Conservation (phyloP, 352 stramenopile species). For the Phytophthora europaea region DNA sequence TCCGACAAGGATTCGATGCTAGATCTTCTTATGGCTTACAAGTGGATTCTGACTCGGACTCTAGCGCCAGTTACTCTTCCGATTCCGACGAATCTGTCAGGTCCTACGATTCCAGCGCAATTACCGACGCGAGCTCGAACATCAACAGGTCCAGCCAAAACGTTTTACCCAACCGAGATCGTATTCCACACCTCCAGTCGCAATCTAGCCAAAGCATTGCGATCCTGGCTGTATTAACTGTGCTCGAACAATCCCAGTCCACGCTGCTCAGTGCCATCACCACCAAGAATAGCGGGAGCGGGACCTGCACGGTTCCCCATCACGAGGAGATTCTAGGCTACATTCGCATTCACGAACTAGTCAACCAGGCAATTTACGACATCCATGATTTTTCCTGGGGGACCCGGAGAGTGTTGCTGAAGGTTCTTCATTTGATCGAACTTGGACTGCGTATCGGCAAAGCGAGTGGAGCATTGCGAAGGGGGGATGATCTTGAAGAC, state of each 20-base stretch:
- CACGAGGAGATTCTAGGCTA: conserved; percentile 43
- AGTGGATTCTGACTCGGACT: conserved; percentile 35
- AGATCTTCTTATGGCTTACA: conserved; percentile 19
- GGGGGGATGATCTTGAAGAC: neutral
- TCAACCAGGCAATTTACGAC: conserved; percentile 43
- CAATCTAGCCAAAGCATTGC: conserved; percentile 42
- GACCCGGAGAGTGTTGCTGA: conserved; percentile 48
- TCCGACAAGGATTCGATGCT: conserved; percentile 45
- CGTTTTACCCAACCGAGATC: conserved; percentile 9
- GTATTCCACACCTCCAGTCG: conserved; percentile 53
- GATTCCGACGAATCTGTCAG: conserved; percentile 19
- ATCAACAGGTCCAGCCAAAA: neutral
- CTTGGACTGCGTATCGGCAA: conserved; percentile 55
- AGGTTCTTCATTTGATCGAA: conserved; percentile 60
- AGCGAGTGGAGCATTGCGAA: conserved; percentile 38
- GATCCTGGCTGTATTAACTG: conserved; percentile 43
- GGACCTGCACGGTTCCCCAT: conserved; percentile 26
- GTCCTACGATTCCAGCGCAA: conserved; percentile 18
- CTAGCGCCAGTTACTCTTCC: conserved; percentile 32
- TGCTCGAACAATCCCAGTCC: conserved; percentile 51
- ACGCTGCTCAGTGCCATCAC: conserved; percentile 39
- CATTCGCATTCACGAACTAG: conserved; percentile 44
- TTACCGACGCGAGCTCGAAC: neutral
- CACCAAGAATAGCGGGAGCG: conserved; percentile 13
- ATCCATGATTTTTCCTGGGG: conserved; percentile 49